Evolutionary conservation across 1,284 basidiomycete genomes (phyloP).

Genomic region (Termitomyces sp.): DNA sequence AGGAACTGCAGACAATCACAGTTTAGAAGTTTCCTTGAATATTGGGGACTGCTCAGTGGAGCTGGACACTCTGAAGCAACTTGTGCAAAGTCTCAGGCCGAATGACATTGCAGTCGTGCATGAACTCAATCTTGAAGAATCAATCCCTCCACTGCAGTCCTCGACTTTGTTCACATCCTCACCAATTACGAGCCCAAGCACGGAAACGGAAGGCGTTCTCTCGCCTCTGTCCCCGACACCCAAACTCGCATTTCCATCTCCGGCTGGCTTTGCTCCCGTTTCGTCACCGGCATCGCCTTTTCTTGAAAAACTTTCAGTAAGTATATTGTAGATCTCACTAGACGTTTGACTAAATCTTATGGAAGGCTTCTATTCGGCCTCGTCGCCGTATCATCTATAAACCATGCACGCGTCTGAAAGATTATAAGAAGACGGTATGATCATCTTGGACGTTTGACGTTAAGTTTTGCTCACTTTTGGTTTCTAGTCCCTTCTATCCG

Average conservation of each 20-base stretch:
- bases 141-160: slow-evolving; percentile 8
- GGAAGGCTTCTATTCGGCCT: slow-evolving; percentile 32
- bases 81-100: slow-evolving; percentile 29
- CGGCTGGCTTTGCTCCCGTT: slow-evolving; percentile 19
- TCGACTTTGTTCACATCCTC: background rate
- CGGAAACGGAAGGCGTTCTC: slow-evolving; percentile 8
- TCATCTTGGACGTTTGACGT: background rate
- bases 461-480: slow-evolving; percentile 7
- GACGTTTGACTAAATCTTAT: background rate
- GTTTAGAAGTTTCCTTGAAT: slow-evolving; percentile 43
- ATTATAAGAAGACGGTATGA: slow-evolving; percentile 31
- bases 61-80: slow-evolving; percentile 37
- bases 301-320: slow-evolving; percentile 44
- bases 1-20: slow-evolving; percentile 49
- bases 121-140: background rate
- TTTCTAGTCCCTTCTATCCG: slow-evolving; percentile 34
- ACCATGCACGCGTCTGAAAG: slow-evolving; percentile 31
- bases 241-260: slow-evolving; percentile 20
- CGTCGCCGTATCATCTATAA: slow-evolving; percentile 27
- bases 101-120: slow-evolving; percentile 5
- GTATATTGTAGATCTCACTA: slow-evolving; percentile 1
- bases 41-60: slow-evolving; percentile 45
- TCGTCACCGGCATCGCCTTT: slow-evolving; percentile 35
- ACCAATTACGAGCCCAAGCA: slow-evolving; percentile 18
- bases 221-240: slow-evolving; percentile 18